phyloP scores from a whole-genome alignment of 2,329 filamentous ascomycete genomes.

The Teratosphaeria zuluensis region DNA sequence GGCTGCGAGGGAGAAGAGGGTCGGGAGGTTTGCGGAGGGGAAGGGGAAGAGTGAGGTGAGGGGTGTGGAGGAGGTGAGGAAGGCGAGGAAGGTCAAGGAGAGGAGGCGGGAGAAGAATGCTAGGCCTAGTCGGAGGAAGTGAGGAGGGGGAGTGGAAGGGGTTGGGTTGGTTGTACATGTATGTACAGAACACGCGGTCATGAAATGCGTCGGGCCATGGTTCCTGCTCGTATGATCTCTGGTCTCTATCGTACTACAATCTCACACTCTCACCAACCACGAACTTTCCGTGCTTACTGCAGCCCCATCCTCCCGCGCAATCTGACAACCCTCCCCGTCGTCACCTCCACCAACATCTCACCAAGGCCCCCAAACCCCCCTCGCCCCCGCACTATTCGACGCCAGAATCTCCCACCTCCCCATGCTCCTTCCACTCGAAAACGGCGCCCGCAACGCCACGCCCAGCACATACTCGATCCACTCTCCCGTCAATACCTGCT shows the following conservation, averaged over 20 bases:
- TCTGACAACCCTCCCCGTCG: neutral
- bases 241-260: too few relatives aligned
- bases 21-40: conserved; percentile 64
- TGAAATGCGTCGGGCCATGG: too few relatives aligned
- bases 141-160: neutral
- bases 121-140: conserved; percentile 42
- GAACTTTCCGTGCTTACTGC: too few relatives aligned
- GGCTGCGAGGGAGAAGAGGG: conserved; percentile 75
- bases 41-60: conserved; percentile 72
- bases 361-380: conserved; percentile 22
- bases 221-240: too few relatives aligned
- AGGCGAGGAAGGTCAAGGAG: conserved; percentile 68
- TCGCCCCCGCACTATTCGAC: conserved; percentile 11
- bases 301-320: too few relatives aligned
- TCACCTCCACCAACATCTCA: too few relatives aligned
- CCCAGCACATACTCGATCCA: conserved; percentile 23
- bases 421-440: conserved; percentile 18
- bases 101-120: conserved; percentile 79
- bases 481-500: conserved; percentile 7
- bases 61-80: conserved; percentile 73
- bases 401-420: conserved; percentile 17
- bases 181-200: too few relatives aligned
- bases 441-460: conserved; percentile 12
- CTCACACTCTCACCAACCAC: too few relatives aligned
- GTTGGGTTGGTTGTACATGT: neutral